These are phyloP conservation scores for Mucor plumbeus DNA, from an alignment of 371 early-diverging fungal species.

Conservation along the genomic window DNA sequence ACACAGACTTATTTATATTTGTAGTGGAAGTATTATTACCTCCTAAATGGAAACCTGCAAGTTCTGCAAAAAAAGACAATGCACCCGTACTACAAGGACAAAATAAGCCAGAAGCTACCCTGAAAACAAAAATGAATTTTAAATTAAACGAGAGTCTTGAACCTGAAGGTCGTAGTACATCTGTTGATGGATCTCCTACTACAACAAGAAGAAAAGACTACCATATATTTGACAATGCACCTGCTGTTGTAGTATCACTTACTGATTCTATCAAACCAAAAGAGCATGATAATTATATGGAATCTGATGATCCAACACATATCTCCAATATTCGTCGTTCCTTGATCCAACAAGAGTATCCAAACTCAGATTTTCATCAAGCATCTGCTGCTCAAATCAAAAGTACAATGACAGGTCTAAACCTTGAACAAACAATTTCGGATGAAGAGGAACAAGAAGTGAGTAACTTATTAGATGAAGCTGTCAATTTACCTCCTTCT, in stretches of 20 bases:
- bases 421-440: background rate
- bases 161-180: background rate
- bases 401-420: background rate
- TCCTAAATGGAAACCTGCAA: slow-evolving; percentile 36
- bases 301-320: slow-evolving; percentile 41
- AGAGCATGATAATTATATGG: slow-evolving; percentile 27
- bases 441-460: slow-evolving; percentile 19
- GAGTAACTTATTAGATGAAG: slow-evolving; percentile 15
- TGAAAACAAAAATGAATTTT: background rate
- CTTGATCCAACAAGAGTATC: slow-evolving; percentile 34
- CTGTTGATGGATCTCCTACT: background rate
- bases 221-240: slow-evolving; percentile 7
- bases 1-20: background rate
- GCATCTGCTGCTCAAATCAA: slow-evolving; percentile 24
- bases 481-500: slow-evolving; percentile 10
- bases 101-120: background rate
- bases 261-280: slow-evolving; percentile 35
- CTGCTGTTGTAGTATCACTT: slow-evolving; percentile 20
- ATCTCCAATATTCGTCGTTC: slow-evolving; percentile 42
- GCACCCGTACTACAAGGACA: background rate
- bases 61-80: slow-evolving; percentile 10
- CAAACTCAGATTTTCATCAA: slow-evolving; percentile 33
- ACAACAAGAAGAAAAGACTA: background rate
- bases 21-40: slow-evolving; percentile 56
- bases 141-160: background rate